Evolutionary conservation across 176 grass and related monocot genomes (phyloP), one percentile per base, ranked within the genome.

Genomic region (Paspalum vaginatum): DNA sequence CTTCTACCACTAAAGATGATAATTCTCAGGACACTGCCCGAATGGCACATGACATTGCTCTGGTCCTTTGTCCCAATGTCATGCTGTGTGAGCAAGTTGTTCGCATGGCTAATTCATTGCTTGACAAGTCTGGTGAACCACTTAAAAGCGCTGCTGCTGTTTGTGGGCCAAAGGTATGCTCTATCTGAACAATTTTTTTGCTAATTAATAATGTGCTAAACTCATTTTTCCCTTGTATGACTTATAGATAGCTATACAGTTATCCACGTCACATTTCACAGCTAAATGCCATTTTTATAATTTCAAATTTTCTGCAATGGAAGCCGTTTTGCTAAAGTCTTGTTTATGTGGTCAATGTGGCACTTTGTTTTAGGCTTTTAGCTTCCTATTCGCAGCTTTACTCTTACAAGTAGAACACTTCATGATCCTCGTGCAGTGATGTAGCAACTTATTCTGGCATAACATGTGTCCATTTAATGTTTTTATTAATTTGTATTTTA

Each of bases 141-240:
- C 74, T 98, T 71, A 85, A 89, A 45, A 81, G 55, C 83, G 86
- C 89, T 86, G 85, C 84, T 62, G 90, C 92, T 38, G 88, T 98
- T 79, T 98, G 96, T 87, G 96, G 96, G 60, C 81, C 83, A 65
- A 95, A 90, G 88, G 95, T 98, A 86, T 59, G 61, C 16, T 85
- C 38, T 75, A 50, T 26, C 48, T 57, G 17, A 21, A 53, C 79
- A 72, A 22, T 18, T 5, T 85, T 4, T 39, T 37, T 70, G 38
- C 44, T 83, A 61, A 68, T 68, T 54, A 22, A 64, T 32, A 52
- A n/a, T n/a, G 64, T 71, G 24, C 7, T 83, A 42, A 74, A 80
- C 27, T 83, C 75, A 27, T 69, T 3, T 55, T 51, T 41, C 54
- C 2, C n/a, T 40, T 80, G 9, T 63, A 65, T 18, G 5, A 74